Evolutionary conservation across 441 rosid species (phyloP).

Genomic region (Populus hybrid): DNA sequence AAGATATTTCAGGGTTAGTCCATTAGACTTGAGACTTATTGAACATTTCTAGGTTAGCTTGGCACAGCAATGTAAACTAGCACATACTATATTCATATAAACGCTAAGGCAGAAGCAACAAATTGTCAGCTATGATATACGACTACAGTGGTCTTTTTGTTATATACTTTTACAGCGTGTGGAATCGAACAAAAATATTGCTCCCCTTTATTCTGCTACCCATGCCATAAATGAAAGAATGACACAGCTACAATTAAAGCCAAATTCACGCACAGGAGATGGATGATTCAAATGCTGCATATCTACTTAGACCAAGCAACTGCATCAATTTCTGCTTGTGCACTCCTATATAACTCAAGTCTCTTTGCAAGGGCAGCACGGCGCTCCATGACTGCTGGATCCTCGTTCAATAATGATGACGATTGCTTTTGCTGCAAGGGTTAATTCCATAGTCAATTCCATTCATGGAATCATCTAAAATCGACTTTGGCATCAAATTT

Average conservation of each 20-base stretch:
- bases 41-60: no score
- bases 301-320: constrained; percentile 93
- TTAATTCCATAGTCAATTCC: constrained; percentile 2
- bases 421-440: constrained; percentile 67
- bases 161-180: background rate
- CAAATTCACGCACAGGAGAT: background rate
- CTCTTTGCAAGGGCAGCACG: constrained; percentile 73
- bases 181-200: constrained; percentile 2
- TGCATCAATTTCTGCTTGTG: constrained; percentile 86
- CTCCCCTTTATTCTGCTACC: constrained; percentile 1
- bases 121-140: background rate
- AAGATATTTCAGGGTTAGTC: no score
- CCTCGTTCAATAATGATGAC: constrained; percentile 82
- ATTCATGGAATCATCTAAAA: background rate
- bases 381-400: constrained; percentile 95
- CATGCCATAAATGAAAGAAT: constrained; percentile 32
- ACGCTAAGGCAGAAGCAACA: background rate
- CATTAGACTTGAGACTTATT: no score
- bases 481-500: background rate
- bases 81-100: no score
- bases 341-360: constrained; percentile 79
- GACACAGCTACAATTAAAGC: constrained; percentile 7
- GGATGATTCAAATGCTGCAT: background rate
- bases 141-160: background rate
- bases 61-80: no score